These are phyloP conservation scores for Xylaria cubensis DNA, from an alignment of 495 filamentous ascomycete species.

Conservation along the genomic window DNA sequence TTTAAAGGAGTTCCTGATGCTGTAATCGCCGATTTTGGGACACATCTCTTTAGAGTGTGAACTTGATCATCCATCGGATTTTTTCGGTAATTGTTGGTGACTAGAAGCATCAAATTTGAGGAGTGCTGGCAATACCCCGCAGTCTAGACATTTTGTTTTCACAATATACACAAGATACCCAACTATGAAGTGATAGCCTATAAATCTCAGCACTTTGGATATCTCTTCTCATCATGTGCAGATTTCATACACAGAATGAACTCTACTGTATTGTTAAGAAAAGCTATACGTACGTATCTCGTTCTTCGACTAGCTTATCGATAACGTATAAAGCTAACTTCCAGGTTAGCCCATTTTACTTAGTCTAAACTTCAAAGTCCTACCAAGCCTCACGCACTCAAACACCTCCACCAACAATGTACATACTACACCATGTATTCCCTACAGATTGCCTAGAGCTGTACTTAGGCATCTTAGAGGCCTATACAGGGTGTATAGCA, in stretches of 20 bases:
- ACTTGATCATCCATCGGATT: not conserved
- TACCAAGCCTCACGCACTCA: conserved; percentile 1
- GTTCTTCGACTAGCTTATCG: not conserved
- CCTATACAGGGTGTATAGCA: not conserved
- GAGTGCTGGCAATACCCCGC: not conserved
- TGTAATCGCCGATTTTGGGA: not conserved
- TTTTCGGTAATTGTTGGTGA: not conserved
- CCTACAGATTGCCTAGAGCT: too few relatives aligned
- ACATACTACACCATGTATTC: not conserved
- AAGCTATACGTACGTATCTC: not conserved
- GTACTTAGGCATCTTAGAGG: not conserved
- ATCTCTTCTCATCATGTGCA: not conserved
- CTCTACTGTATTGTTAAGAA: not conserved
- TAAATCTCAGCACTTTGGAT: not conserved
- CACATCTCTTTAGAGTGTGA: not conserved
- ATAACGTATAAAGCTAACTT: not conserved
- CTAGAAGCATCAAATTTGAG: not conserved
- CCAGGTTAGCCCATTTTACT: not conserved
- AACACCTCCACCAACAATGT: not conserved
- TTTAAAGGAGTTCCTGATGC: not conserved
- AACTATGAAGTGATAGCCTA: not conserved
- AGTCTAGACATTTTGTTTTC: not conserved
- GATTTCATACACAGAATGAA: not conserved
- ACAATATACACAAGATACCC: not conserved
- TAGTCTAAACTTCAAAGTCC: conserved; percentile 3